Conservation (phyloP, 2,329 filamentous ascomycete species). For the Chaetomiaceae sp. region DNA sequence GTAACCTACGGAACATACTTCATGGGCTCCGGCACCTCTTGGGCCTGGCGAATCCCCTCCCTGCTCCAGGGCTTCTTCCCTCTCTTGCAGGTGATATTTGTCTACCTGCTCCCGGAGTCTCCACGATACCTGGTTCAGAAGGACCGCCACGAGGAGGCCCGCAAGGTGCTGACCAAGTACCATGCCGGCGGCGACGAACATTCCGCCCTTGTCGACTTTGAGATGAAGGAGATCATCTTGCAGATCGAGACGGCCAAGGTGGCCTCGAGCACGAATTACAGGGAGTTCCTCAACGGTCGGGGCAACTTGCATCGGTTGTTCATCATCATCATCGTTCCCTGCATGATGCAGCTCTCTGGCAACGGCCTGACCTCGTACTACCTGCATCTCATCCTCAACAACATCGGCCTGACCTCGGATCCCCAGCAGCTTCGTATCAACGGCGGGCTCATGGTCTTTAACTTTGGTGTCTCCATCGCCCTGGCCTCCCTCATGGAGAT, state of each 20-base stretch:
- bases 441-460: not conserved
- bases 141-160: slow-evolving; percentile 44
- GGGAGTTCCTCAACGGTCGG: slow-evolving; percentile 29
- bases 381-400: slow-evolving; percentile 37
- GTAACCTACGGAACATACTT: slow-evolving; percentile 33
- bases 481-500: not conserved
- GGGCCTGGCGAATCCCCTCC: slow-evolving; percentile 27
- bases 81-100: slow-evolving; percentile 34
- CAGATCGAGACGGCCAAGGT: slow-evolving; percentile 39
- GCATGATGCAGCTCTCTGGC: slow-evolving; percentile 47
- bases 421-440: slow-evolving; percentile 16
- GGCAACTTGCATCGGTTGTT: slow-evolving; percentile 34
- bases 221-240: no score
- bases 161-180: slow-evolving; percentile 44
- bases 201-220: slow-evolving; percentile 41
- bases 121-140: slow-evolving; percentile 53
- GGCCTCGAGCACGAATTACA: slow-evolving; percentile 35
- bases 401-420: slow-evolving; percentile 36
- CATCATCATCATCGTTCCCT: slow-evolving; percentile 41
- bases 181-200: slow-evolving; percentile 42
- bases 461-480: not conserved
- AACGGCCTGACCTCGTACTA: slow-evolving; percentile 43
- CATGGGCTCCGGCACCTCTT: slow-evolving; percentile 33
- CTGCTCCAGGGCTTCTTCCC: slow-evolving; percentile 40
- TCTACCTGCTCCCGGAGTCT: slow-evolving; percentile 46